A percentile compares a stretch with the other conserved stretches of the same genome.
phyloP scores from a whole-genome alignment of 129 eudicot species.

The Arctium lappa region DNA sequence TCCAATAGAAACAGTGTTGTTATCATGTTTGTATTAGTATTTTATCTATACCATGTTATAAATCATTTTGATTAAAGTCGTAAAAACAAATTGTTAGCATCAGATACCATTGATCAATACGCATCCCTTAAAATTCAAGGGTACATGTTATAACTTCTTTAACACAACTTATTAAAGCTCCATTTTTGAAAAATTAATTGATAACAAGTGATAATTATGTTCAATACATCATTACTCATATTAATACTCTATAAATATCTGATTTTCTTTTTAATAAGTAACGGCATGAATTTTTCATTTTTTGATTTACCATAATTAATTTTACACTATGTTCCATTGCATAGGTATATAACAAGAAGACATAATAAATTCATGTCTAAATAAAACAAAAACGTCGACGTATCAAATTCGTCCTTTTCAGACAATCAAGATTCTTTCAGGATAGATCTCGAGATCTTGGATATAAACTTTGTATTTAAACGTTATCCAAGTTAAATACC shows the following conservation, averaged over 20 bases:
- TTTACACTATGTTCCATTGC: no score
- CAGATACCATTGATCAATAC: no score
- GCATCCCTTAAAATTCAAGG: not conserved
- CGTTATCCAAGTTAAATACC: not conserved
- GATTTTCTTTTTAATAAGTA: no score
- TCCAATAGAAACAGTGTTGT: not conserved
- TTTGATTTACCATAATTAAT: no score
- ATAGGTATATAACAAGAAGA: no score
- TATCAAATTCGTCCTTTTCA: not conserved
- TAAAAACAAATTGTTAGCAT: no score
- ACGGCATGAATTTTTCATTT: no score
- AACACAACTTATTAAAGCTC: not conserved
- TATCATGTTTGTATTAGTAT: not conserved
- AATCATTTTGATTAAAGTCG: no score
- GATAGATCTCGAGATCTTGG: not conserved
- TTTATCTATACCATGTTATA: no score
- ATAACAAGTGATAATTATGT: not conserved
- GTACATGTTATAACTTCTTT: not conserved
- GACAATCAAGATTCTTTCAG: not conserved
- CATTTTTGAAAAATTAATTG: not conserved
- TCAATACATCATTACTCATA: not conserved
- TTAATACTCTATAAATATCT: no score
- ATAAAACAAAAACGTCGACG: not conserved
- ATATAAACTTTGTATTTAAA: not conserved
- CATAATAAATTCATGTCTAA: not conserved